phyloP scores from a whole-genome alignment of 169 alveolate genomes.

The Plasmodium relictum region DNA sequence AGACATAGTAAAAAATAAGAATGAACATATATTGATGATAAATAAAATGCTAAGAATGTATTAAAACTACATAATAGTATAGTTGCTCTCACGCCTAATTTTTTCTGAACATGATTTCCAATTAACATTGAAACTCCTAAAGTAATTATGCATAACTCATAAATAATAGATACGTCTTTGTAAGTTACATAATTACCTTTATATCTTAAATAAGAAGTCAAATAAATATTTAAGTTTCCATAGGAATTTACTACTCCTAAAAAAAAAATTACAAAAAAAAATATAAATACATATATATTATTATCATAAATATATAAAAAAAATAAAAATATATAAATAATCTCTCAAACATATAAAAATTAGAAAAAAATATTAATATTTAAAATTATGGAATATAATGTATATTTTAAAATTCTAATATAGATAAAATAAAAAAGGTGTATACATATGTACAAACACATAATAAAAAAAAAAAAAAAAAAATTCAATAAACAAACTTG shows the following conservation, averaged over 20 bases:
- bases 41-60: conserved; percentile 44
- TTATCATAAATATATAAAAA: background rate
- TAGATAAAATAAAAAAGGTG: background rate
- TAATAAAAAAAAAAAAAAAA: background rate
- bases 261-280: background rate
- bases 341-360: too few species aligned
- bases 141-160: conserved; percentile 36
- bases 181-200: conserved; percentile 59
- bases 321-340: too few species aligned
- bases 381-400: too few species aligned
- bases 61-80: conserved; percentile 21
- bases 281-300: background rate
- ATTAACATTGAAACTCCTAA: conserved; percentile 45
- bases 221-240: conserved; percentile 67
- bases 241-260: conserved; percentile 62
- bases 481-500: background rate
- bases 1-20: conserved; percentile 44
- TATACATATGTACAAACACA: background rate
- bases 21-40: conserved; percentile 57
- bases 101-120: conserved; percentile 57
- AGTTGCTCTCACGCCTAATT: conserved; percentile 40
- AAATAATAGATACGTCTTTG: conserved; percentile 45
- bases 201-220: conserved; percentile 65
- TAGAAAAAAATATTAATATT: too few species aligned
- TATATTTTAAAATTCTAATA: too few species aligned